phyloP scores from a whole-genome alignment of 75 land plant species.

The Larix kaempferi region DNA sequence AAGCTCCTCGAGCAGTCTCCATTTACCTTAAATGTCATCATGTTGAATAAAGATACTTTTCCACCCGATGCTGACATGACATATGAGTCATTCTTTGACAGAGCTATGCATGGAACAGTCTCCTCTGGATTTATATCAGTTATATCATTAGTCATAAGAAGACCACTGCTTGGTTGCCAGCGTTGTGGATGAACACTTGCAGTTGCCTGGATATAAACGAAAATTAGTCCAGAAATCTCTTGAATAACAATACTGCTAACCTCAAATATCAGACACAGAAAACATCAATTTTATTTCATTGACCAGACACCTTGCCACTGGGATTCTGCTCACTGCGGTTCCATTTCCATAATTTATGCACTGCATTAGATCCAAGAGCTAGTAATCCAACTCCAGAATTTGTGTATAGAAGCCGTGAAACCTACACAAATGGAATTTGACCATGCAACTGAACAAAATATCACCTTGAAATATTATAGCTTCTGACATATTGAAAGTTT shows the following conservation, averaged over 20 bases:
- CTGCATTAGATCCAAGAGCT: slow-evolving; percentile 59
- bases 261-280: background rate
- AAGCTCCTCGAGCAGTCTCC: background rate
- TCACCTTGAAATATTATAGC: background rate
- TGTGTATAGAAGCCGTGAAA: slow-evolving; percentile 59
- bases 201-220: slow-evolving; percentile 42
- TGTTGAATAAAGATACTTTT: slow-evolving; percentile 71
- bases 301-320: slow-evolving; percentile 37
- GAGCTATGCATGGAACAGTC: slow-evolving; percentile 65
- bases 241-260: background rate
- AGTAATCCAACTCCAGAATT: slow-evolving; percentile 70
- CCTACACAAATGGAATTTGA: slow-evolving; percentile 30
- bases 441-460: slow-evolving; percentile 11
- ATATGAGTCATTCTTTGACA: slow-evolving; percentile 86
- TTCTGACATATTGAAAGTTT: background rate
- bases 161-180: slow-evolving; percentile 76
- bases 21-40: slow-evolving; percentile 85
- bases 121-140: slow-evolving; percentile 65
- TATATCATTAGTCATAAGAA: slow-evolving; percentile 70
- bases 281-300: background rate
- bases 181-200: slow-evolving; percentile 55
- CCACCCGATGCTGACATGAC: slow-evolving; percentile 90
- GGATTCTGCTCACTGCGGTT: slow-evolving; percentile 49
- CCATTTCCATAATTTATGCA: slow-evolving; percentile 81
- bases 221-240: background rate